Base-by-base conservation (phyloP, 148 eudicot species). In the Pharnaceum exiguum region DNA sequence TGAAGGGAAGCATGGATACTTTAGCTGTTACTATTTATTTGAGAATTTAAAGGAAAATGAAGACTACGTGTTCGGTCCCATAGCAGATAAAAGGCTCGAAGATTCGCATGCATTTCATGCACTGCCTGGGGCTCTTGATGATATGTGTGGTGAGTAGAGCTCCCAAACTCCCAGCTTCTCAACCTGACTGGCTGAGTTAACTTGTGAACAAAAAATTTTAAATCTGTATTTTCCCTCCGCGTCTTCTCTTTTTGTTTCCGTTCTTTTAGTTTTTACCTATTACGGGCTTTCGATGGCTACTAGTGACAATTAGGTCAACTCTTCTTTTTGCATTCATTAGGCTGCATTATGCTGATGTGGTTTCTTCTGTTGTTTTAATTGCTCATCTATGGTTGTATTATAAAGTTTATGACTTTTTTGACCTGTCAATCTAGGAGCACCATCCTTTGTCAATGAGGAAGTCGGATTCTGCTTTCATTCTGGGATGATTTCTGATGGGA, bases 31-130 rank as follows among this genome's bases (percentile, higher is more conserved):
- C 65, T 93, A 88, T 78, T 71, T 93, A 40, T 78, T 75, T 11
- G 95, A 88, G 79, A 89, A 86, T 71, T 81, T 93, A 21, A 78
- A 84, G 59, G 96, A 83, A 71, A 52, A 65, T 71, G 86, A 77
- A 55, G 85, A 85, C 54, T 68, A 75, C 65, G 67, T 76, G 27
- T 70, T 77, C 71, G 66, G 81, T 84, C 57, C 67, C 48, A 65
- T 70, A 42, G 76, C 72, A 46, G 71, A 79, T 60, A 89, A 71
- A 59, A 71, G 67, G 29, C 54, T 62, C 8, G 65, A 77, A 24
- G 50, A 68, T 66, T 25, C 33, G 39, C 51, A 72, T 73, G 84
- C 71, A 36, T 47, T 65, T 10, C 76, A 73, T 70, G 88, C 95
- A 47, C 82, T 89, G 56, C 90, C 90, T 56, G 84, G 79, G 61